Evolutionary conservation across 192 early-diverging fungal genomes (phyloP), one percentile per base, ranked within the genome.

Genomic region (Coemansia sp.): DNA sequence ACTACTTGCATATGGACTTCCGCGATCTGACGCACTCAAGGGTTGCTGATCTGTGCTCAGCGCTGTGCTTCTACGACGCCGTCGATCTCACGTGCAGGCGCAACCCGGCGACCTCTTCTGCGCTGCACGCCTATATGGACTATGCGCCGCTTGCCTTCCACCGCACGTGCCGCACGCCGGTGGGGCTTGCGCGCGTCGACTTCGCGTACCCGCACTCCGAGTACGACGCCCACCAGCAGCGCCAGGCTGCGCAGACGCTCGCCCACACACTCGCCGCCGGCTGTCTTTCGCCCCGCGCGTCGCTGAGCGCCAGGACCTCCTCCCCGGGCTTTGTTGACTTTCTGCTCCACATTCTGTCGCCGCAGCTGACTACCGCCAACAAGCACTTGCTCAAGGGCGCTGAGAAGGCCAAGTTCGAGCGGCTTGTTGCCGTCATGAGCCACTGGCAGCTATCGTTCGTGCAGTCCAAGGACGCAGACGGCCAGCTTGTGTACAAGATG

Each of bases 11-110:
- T 23, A 88, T 90, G 85, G 86, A 88, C 22, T 87, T 92, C 59
- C 89, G 92, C 61, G 93, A 96, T 70, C 69, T 87, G 10, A 85
- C 86, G 13, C 81, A 86, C 57, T 74, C 85, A 9, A 89, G 89
- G 42, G 81, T 93, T 7, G 83, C 90, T 1, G 72, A 86, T 43
- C 82, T 87, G 46, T 76, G 85, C 32, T 59, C 67, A 2, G 88
- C 92, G 92, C 65, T 96, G 2, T 74, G 75, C 33, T 96, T 96
- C 66, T 90, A 91, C 73, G 96, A 99, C 68, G 62, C 63, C 20
- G 55, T 95, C 41, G 84, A 92, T 64, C 29, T 58, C 8, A 38
- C 63, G 5, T 59, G 63, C 19, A 56, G 62, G 23, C 49, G 58
- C 11, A 66, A 66, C 49, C 71, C 75, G 17, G 35, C 59, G n/a